These are phyloP conservation scores for Amphirosellinia nigrospora DNA, from an alignment of 495 filamentous ascomycete species.

Conservation along the genomic window DNA sequence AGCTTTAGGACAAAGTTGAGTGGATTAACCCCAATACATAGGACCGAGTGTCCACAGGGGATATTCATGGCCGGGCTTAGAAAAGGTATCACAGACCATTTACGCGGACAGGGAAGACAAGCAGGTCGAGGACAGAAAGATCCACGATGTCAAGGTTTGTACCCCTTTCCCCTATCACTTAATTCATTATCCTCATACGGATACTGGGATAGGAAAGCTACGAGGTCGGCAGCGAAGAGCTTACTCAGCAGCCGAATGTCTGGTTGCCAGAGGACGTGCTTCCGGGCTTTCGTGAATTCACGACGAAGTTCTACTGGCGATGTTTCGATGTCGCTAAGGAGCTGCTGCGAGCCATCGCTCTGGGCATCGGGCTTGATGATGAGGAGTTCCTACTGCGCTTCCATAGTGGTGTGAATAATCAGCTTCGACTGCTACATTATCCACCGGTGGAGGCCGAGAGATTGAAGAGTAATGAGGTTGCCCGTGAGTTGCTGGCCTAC, in stretches of 20 bases:
- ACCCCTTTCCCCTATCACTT: background rate
- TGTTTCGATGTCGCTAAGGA: slow-evolving; percentile 54
- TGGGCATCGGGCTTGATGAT: slow-evolving; percentile 58
- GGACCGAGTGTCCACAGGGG: slow-evolving; percentile 59
- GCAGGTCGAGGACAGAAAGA: slow-evolving; percentile 39
- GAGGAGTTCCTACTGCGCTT: slow-evolving; percentile 59
- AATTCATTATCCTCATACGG: background rate
- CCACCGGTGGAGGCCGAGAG: slow-evolving; percentile 60
- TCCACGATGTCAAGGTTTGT: slow-evolving; percentile 52
- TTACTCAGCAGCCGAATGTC: slow-evolving; percentile 64
- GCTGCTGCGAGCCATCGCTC: slow-evolving; percentile 57
- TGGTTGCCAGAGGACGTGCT: slow-evolving; percentile 65
- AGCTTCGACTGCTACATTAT: slow-evolving; percentile 71
- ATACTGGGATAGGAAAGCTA: slow-evolving; percentile 61
- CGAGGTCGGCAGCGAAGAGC: slow-evolving; percentile 67
- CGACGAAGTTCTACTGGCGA: slow-evolving; percentile 62
- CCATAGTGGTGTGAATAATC: slow-evolving; percentile 65
- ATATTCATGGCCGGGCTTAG: slow-evolving; percentile 68
- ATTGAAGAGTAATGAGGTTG: slow-evolving; percentile 49
- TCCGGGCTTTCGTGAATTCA: slow-evolving; percentile 66
- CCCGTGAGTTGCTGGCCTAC: slow-evolving; percentile 36
- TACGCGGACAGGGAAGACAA: slow-evolving; percentile 54
- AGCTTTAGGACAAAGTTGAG: background rate
- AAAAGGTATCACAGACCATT: slow-evolving; percentile 68
- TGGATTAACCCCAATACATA: slow-evolving; percentile 5